A percentile compares a stretch with the other conserved stretches of the same genome.
Evolutionary conservation across 495 filamentous ascomycete species (phyloP).

Genomic region (Bryoglossum gracile): DNA sequence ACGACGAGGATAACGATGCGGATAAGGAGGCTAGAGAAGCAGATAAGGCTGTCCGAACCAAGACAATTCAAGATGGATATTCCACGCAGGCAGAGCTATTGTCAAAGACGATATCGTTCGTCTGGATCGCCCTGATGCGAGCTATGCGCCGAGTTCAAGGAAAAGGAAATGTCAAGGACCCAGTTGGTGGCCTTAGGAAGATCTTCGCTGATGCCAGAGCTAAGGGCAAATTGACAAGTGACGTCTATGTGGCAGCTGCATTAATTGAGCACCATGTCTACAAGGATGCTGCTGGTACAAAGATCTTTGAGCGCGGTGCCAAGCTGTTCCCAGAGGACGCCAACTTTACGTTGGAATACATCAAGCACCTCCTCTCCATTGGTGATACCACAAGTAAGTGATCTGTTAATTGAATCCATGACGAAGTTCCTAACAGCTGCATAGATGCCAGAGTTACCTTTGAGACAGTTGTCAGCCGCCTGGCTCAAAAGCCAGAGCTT

Average conservation of each 20-base stretch:
- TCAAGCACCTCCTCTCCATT: conserved; percentile 85
- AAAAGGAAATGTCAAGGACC: conserved; percentile 56
- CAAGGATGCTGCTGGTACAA: conserved; percentile 81
- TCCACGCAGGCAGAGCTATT: conserved; percentile 63
- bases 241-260: conserved; percentile 88
- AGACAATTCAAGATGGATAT: conserved; percentile 62
- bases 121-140: conserved; percentile 91
- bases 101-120: conserved; percentile 73
- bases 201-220: conserved; percentile 82
- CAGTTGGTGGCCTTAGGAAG: conserved; percentile 68
- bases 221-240: conserved; percentile 77
- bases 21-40: conserved; percentile 48
- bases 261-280: conserved; percentile 94
- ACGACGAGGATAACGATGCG: conserved; percentile 52
- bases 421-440: conserved; percentile 4
- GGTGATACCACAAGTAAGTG: conserved; percentile 89
- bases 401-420: not conserved
- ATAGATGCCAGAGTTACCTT: conserved; percentile 90
- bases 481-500: conserved; percentile 64
- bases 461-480: conserved; percentile 77
- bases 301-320: conserved; percentile 90
- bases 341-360: conserved; percentile 81
- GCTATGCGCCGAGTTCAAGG: conserved; percentile 91
- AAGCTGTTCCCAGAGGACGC: conserved; percentile 91
- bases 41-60: conserved; percentile 56